These are phyloP conservation scores for Sporothrix brasiliensis DNA, from an alignment of 2,329 filamentous ascomycete species.

Conservation along the genomic window DNA sequence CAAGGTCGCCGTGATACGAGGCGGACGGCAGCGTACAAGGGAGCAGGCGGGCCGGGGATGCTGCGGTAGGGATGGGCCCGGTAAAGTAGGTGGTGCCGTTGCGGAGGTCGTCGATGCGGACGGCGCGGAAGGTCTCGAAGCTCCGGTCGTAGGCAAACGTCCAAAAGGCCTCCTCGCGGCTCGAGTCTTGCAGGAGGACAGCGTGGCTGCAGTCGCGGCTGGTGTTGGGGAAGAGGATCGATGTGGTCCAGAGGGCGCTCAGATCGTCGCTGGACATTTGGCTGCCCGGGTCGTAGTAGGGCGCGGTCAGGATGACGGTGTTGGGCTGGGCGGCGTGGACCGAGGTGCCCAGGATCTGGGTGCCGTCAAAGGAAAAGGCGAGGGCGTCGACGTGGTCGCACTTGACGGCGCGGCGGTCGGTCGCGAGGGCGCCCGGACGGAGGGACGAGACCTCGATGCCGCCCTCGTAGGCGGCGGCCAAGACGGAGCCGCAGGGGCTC, in stretches of 20 bases:
- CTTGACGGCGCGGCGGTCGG: slow-evolving; percentile 74
- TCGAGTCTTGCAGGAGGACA: slow-evolving; percentile 65
- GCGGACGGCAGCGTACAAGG: slow-evolving; percentile 71
- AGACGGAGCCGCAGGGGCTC: slow-evolving; percentile 77
- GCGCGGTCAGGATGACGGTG: slow-evolving; percentile 76
- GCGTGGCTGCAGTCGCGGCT: slow-evolving; percentile 78
- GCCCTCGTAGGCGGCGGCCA: slow-evolving; percentile 82
- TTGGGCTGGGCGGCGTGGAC: slow-evolving; percentile 64
- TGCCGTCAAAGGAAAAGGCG: slow-evolving; percentile 75
- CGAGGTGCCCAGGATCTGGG: slow-evolving; percentile 76
- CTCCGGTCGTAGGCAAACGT: slow-evolving; percentile 76
- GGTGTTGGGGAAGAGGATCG: slow-evolving; percentile 81
- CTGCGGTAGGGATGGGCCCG: slow-evolving; percentile 61
- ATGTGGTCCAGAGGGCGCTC: slow-evolving; percentile 80
- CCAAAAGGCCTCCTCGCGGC: slow-evolving; percentile 69
- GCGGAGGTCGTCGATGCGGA: slow-evolving; percentile 72
- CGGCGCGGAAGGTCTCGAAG: slow-evolving; percentile 76
- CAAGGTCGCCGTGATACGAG: slow-evolving; percentile 69
- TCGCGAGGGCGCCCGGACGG: slow-evolving; percentile 62
- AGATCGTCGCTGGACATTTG: slow-evolving; percentile 67
- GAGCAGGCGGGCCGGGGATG: slow-evolving; percentile 60
- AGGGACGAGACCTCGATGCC: slow-evolving; percentile 87
- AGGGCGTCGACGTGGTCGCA: slow-evolving; percentile 75
- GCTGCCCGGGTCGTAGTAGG: slow-evolving; percentile 74
- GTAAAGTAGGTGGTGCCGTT: slow-evolving; percentile 81